phyloP scores from a whole-genome alignment of 129 eudicot species.

The Centrapalus pauciflorus region DNA sequence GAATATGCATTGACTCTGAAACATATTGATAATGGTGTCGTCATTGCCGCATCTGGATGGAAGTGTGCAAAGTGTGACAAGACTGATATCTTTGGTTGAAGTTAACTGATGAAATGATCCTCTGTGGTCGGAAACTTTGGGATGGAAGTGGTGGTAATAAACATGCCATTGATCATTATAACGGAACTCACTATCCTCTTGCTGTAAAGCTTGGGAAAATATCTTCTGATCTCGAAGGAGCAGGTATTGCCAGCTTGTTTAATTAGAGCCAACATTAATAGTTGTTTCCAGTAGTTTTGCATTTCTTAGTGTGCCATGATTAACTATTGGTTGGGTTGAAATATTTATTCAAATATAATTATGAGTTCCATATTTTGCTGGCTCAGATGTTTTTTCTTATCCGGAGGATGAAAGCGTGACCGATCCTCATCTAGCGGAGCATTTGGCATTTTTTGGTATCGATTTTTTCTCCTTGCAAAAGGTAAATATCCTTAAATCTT shows the following conservation, averaged over 20 bases:
- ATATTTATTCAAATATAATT: slow-evolving; percentile 26
- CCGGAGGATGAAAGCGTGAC: no score
- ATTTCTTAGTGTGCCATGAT: not conserved
- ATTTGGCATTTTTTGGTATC: no score
- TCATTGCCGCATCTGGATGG: no score
- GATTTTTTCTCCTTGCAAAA: slow-evolving; percentile 70
- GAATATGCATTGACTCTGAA: no score
- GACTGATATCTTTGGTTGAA: slow-evolving; percentile 78
- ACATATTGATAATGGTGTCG: no score
- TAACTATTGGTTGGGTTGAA: not conserved
- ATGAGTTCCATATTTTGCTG: slow-evolving; percentile 43
- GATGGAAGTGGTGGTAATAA: slow-evolving; percentile 78
- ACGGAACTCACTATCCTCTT: slow-evolving; percentile 51
- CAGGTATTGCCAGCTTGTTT: no score
- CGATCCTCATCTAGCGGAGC: no score
- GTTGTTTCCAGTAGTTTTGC: not conserved
- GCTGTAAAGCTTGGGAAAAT: slow-evolving; percentile 83
- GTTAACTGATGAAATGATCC: slow-evolving; percentile 71
- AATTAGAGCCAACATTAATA: not conserved
- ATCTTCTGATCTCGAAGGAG: slow-evolving; percentile 65
- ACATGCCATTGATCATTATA: slow-evolving; percentile 69
- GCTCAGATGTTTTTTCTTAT: slow-evolving; percentile 80
- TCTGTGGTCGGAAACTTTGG: no score
- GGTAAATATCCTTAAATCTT: slow-evolving; percentile 26
- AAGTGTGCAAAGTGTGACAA: no score